Evolutionary conservation across 768 basidiomycete species (phyloP).

Genomic region (Panus rudis): DNA sequence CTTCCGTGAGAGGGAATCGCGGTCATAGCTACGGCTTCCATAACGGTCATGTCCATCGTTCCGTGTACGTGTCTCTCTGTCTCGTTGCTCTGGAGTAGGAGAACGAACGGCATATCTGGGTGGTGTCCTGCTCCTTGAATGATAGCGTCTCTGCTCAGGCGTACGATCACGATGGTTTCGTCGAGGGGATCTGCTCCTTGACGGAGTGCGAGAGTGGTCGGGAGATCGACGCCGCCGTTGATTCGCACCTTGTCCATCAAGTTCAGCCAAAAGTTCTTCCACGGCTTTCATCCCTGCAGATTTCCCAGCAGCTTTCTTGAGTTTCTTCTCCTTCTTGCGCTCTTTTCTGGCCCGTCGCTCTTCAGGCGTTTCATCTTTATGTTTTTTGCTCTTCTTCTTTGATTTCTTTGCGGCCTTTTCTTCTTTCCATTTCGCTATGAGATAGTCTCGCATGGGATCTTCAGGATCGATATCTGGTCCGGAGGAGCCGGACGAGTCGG

Average conservation of each 20-base stretch:
- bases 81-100: not conserved
- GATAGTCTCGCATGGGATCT: conserved; percentile 95
- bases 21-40: not conserved
- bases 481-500: conserved; percentile 62
- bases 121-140: not conserved
- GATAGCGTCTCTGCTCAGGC: not conserved
- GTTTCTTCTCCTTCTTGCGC: conserved; percentile 63
- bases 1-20: not conserved
- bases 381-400: conserved; percentile 60
- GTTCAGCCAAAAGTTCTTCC: conserved; percentile 52
- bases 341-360: conserved; percentile 73
- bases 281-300: conserved; percentile 61
- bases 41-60: not conserved
- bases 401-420: conserved; percentile 53
- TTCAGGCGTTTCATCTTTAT: conserved; percentile 71
- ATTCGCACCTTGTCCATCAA: conserved; percentile 26
- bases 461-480: conserved; percentile 81
- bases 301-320: conserved; percentile 41
- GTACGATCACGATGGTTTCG: not conserved
- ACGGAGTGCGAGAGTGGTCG: not conserved
- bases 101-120: not conserved
- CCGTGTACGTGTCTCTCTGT: not conserved
- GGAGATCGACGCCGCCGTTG: not conserved
- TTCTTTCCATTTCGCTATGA: conserved; percentile 69
- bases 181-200: not conserved